Percentiles rank a stretch among this genome's conserved stretches.
These are phyloP conservation scores for Trichoderma atroviride DNA, from an alignment of 2,329 filamentous ascomycete species.

Conservation along the genomic window DNA sequence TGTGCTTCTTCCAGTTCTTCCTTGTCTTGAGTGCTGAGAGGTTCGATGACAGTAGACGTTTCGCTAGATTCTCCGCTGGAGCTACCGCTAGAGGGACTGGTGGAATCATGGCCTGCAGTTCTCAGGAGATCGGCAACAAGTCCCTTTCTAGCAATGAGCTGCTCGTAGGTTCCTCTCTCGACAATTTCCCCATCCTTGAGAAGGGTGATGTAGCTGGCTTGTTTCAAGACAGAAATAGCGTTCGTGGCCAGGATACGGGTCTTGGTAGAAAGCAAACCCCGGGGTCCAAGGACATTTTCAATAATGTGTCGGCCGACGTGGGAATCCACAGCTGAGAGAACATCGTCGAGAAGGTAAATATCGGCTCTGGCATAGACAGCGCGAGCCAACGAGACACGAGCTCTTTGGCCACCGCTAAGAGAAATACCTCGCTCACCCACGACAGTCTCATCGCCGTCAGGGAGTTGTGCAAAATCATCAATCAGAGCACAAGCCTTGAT, in stretches of 20 bases:
- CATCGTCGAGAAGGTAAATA: conserved; percentile 91
- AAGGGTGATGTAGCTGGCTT: conserved; percentile 86
- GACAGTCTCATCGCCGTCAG: conserved; percentile 94
- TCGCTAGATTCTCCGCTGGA: conserved; percentile 54
- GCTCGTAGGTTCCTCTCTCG: conserved; percentile 87
- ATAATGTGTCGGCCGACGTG: conserved; percentile 95
- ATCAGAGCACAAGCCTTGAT: conserved; percentile 86
- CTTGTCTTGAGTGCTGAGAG: conserved; percentile 55
- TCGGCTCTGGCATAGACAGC: conserved; percentile 97
- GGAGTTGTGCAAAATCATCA: conserved; percentile 89
- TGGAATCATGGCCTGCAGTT: conserved; percentile 65
- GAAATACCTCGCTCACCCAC: conserved; percentile 97
- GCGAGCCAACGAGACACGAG: conserved; percentile 85
- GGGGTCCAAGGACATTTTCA: conserved; percentile 85
- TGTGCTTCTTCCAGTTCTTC: conserved; percentile 76
- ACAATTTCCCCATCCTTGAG: conserved; percentile 80
- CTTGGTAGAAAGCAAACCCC: conserved; percentile 80
- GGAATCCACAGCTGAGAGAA: conserved; percentile 95
- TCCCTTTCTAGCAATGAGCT: conserved; percentile 92
- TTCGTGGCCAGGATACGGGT: conserved; percentile 94
- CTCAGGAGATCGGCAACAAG: conserved; percentile 83
- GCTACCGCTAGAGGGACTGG: conserved; percentile 47
- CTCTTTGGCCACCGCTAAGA: conserved; percentile 93
- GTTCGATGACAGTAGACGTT: conserved; percentile 60
- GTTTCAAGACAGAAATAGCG: conserved; percentile 84